Evolutionary conservation across 2,329 filamentous ascomycete species (phyloP), one percentile per base, ranked within the genome.

Genomic region (Ascochyta rabiei): DNA sequence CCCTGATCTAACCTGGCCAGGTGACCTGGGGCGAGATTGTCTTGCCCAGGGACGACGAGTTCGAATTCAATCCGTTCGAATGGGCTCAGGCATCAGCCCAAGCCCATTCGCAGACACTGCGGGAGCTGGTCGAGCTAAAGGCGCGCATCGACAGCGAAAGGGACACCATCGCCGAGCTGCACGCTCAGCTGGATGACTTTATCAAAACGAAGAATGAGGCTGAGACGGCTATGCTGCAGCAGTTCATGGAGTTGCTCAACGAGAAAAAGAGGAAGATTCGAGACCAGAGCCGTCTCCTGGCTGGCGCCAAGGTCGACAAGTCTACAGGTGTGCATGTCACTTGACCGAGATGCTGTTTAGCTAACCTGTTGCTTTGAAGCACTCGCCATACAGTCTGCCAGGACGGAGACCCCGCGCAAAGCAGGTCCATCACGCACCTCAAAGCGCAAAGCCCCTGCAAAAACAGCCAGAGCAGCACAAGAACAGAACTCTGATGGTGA

Each of bases 231-330:
- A 76, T 93, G 51, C 75, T 93, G 1, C 82, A 84, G 56, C 91
- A 90, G 69, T 91, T 91, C 63, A 82, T 84, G 49, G 79, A 84
- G 50, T 77, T 93, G 2, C 77, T 93, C 1, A 93, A 93, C 63
- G 85, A 89, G 71, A 93, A 93, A 77, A 93, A 93, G 74, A 78
- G 87, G 47, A 92, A 90, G 75, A 92, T 93, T 44, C 78, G 89
- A 38, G 84, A 91, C 64, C 89, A 91, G 74, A 86, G 89, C 64
- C 81, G 83, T 34, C 74, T 89, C 18, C 74, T 91, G 21, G 78
- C 79, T 15, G 75, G 77, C 26, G 82, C 84, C 68, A 85, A 86
- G 47, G 69, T 75, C 10, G 71, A 74, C 45, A 64, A 68, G 41
- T 38, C 59, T 10, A 64, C 59, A 42, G 69, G 73, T 75, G 56